These are phyloP conservation scores for Fusarium citri DNA, from an alignment of 2,329 filamentous ascomycete genomes.

Conservation along the genomic window DNA sequence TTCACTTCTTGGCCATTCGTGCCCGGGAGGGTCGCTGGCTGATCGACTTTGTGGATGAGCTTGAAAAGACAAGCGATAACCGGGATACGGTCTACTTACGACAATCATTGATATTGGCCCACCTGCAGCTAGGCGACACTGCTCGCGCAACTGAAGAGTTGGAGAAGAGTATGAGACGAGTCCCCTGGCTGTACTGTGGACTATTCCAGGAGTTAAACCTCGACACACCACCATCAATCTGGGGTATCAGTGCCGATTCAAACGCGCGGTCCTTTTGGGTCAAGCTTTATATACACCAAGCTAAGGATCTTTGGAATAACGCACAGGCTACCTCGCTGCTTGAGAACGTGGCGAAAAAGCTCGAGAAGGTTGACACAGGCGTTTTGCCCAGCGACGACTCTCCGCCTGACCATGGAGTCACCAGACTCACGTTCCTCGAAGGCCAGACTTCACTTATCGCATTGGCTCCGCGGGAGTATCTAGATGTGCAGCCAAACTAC, in stretches of 20 bases:
- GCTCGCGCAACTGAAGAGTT: conserved; percentile 74
- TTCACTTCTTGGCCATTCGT: conserved; percentile 87
- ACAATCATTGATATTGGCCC: conserved; percentile 81
- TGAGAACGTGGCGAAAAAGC: conserved; percentile 72
- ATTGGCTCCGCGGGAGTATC: conserved; percentile 73
- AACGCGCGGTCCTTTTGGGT: conserved; percentile 74
- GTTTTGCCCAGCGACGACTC: conserved; percentile 55
- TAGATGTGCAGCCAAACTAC: conserved; percentile 73
- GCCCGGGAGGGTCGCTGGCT: conserved; percentile 82
- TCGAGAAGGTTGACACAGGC: conserved; percentile 57
- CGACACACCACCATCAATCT: conserved; percentile 81
- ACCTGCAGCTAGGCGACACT: conserved; percentile 75
- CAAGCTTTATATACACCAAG: conserved; percentile 79
- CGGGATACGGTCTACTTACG: conserved; percentile 73
- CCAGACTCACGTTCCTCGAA: conserved; percentile 82
- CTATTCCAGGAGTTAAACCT: conserved; percentile 85
- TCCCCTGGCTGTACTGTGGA: conserved; percentile 86
- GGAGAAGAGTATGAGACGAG: conserved; percentile 72
- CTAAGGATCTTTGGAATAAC: conserved; percentile 89
- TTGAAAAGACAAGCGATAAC: conserved; percentile 52
- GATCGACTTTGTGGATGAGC: conserved; percentile 71
- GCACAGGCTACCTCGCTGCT: conserved; percentile 76
- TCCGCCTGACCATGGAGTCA: conserved; percentile 63
- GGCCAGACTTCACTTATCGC: conserved; percentile 78
- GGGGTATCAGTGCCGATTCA: conserved; percentile 77